Conservation (phyloP, 208 protist genomes). For the Polymyxa betae region DNA sequence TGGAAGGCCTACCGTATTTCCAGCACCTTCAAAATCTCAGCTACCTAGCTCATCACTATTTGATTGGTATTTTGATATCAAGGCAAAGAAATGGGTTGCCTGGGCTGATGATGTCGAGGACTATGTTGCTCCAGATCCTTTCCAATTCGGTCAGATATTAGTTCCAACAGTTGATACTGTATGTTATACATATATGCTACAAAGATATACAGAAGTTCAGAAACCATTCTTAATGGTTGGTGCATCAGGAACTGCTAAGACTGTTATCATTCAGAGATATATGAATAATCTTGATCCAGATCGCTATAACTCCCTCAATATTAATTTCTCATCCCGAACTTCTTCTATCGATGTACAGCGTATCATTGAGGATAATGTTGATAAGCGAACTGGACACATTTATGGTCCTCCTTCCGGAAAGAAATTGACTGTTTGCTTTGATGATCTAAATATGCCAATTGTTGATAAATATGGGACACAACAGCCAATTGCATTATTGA, state of each 20-base stretch:
- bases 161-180: constrained; percentile 98
- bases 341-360: constrained; percentile 90
- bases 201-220: constrained; percentile 85
- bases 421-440: constrained; percentile 92
- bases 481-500: constrained; percentile 97
- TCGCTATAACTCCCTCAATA: constrained; percentile 81
- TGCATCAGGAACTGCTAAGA: constrained; percentile 96
- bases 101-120: constrained; percentile 88
- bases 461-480: constrained; percentile 97
- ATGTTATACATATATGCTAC: constrained; percentile 92
- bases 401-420: constrained; percentile 92
- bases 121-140: constrained; percentile 82
- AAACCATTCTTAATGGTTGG: constrained; percentile 93
- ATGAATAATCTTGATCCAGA: constrained; percentile 82
- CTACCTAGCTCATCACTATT: constrained; percentile 85
- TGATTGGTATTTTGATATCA: constrained; percentile 94
- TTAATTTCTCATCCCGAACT: constrained; percentile 95
- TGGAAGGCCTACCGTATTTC: background rate
- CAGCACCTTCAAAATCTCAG: constrained; percentile 74
- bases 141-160: constrained; percentile 92
- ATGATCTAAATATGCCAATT: constrained; percentile 98
- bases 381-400: constrained; percentile 91
- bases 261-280: constrained; percentile 93
- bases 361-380: constrained; percentile 94
- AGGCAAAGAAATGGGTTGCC: constrained; percentile 88